These are phyloP conservation scores for Venturiaceae sp. DNA, from an alignment of 2,329 filamentous ascomycete species.

Conservation along the genomic window DNA sequence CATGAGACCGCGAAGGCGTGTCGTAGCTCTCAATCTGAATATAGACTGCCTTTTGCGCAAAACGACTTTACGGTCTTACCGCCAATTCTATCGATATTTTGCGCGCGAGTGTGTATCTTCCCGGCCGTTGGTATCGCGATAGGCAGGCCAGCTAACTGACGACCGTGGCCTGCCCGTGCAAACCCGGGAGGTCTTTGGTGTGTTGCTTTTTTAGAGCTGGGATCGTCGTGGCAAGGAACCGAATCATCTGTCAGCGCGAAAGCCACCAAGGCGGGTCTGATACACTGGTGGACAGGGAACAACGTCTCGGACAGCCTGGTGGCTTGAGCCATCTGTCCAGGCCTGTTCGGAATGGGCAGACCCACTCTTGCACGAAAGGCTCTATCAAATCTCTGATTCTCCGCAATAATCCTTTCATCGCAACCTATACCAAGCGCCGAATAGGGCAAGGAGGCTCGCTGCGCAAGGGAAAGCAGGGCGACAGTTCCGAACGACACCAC, in stretches of 20 bases:
- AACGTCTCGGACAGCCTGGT: not conserved
- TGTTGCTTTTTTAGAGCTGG: slow-evolving; percentile 1
- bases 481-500: not conserved
- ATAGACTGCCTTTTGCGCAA: slow-evolving; percentile 1
- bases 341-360: not conserved
- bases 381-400: not conserved
- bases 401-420: not conserved
- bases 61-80: not conserved
- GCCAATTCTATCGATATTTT: not conserved
- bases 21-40: not conserved
- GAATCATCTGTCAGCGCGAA: slow-evolving; percentile 1
- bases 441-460: slow-evolving; percentile 3
- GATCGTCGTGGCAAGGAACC: not conserved
- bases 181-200: not conserved
- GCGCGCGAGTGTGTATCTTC: not conserved
- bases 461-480: not conserved
- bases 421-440: not conserved
- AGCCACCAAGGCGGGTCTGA: slow-evolving; percentile 6
- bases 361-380: not conserved
- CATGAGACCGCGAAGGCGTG: not conserved
- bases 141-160: not conserved
- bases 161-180: not conserved
- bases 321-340: not conserved
- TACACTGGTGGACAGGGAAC: slow-evolving; percentile 2
- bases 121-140: slow-evolving; percentile 7